A percentile compares a stretch with the other conserved stretches of the same genome.
Evolutionary conservation across 257 asterid species (phyloP).

Genomic region (Primulina tabacum): DNA sequence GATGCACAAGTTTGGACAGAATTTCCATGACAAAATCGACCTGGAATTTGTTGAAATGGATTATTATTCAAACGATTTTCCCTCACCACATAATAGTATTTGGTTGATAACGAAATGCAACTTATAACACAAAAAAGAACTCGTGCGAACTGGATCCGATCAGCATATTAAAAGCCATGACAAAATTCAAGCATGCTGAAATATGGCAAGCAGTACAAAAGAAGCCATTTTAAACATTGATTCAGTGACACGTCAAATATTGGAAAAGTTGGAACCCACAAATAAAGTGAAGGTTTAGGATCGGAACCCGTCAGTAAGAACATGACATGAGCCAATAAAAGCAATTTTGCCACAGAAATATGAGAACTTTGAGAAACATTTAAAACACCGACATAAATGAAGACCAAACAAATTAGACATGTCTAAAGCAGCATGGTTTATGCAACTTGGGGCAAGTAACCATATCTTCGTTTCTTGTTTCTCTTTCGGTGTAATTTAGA

Average conservation of each 20-base stretch:
- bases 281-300: background rate
- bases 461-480: no score
- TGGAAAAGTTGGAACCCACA: background rate
- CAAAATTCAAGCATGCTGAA: background rate
- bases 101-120: background rate
- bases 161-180: background rate
- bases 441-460: no score
- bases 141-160: slow-evolving; percentile 1
- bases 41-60: slow-evolving; percentile 44
- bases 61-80: slow-evolving; percentile 17
- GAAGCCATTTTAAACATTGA: background rate
- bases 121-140: background rate
- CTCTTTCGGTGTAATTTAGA: no score
- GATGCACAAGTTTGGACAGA: slow-evolving; percentile 73
- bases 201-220: background rate
- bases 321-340: background rate
- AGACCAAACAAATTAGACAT: no score
- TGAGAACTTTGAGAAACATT: no score
- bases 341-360: no score
- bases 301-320: background rate
- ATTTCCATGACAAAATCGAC: slow-evolving; percentile 91
- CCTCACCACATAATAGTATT: background rate
- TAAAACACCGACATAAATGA: no score
- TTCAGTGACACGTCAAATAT: background rate
- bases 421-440: no score